Evolutionary conservation across 306 rosid genomes (phyloP), one percentile per base, ranked within the genome.

Genomic region (Vigna mungo): DNA sequence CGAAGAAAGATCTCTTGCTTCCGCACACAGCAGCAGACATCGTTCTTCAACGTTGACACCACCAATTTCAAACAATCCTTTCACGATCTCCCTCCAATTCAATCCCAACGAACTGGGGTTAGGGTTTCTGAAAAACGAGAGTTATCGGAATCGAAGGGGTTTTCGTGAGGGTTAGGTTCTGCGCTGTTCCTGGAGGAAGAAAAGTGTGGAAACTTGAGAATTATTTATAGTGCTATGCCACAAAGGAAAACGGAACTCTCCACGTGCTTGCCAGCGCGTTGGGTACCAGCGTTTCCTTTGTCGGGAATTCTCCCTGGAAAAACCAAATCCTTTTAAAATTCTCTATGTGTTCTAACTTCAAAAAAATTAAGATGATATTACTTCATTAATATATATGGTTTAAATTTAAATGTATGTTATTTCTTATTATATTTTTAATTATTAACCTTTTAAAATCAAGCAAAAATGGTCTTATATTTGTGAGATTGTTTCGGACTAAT

Each of bases 1-100:
- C 99, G 32, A 95, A 92, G 87, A 92, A 95, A 78, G 97, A 88
- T 88, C 97, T 89, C 91, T 95, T 95, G 89, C 91, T 88, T 81
- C 99, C 99, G 74, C 99, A 90, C 90, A 95, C 99, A 18, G 93
- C 97, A 82, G 97, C 97, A 90, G 97, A 95, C 99, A 95, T 92
- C 83, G 85, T 90, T 89, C 87, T 76, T 84, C 71, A 70, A 81
- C 65, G 23, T 23, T 32, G 34, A 16, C 63, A 56, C 68, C 3
- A 2, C 21, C 51, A 62, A 51, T 66, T 70, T 65, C 52, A 61
- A 61, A 39, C 30, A 62, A 62, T 61, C 44, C 21, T 46, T 48
- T 56, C 20, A 23, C 59, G 52, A 58, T 82, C 52, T 51, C 59
- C 59, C 56, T 70, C 64, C 43, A 68, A 49, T 65, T 61, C 15